Evolutionary conservation across 1,139 yeast genomes (phyloP).

Genomic region (Waltiozyma sp.): DNA sequence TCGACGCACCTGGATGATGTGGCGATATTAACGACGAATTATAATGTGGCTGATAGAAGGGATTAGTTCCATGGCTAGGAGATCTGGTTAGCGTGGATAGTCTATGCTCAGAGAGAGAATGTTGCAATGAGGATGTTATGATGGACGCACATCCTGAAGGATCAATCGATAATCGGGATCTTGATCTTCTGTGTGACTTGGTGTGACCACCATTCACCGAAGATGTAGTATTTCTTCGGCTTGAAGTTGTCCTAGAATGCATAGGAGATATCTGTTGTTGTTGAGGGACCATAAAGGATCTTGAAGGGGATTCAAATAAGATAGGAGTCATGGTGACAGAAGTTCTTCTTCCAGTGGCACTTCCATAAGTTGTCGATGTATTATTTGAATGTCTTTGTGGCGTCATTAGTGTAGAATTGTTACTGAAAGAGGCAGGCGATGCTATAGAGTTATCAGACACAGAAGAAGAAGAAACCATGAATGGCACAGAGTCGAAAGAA

Average conservation of each 20-base stretch:
- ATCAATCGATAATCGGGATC: conserved; percentile 32
- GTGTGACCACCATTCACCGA: conserved; percentile 5
- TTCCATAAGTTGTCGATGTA: conserved; percentile 5
- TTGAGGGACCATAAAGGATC: conserved; percentile 8
- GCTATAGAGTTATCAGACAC: conserved; percentile 14
- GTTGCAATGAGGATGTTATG: conserved; percentile 5
- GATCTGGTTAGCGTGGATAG: conserved; percentile 9
- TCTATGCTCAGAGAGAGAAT: conserved; percentile 2
- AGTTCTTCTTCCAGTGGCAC: conserved; percentile 9
- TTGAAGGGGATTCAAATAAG: conserved; percentile 5
- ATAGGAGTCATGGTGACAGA: conserved; percentile 14
- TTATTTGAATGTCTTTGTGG: conserved; percentile 4
- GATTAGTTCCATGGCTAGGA: conserved; percentile 25
- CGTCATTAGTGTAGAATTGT: conserved; percentile 10
- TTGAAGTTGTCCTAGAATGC: conserved; percentile 1
- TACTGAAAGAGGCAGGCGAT: conserved; percentile 8
- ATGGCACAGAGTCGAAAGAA: conserved; percentile 33
- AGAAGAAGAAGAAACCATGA: conserved; percentile 17
- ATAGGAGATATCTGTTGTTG: conserved; percentile 2
- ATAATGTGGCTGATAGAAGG: conserved; percentile 35
- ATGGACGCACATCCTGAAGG: conserved; percentile 21
- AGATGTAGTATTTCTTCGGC: conserved; percentile 5
- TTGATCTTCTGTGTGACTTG: conserved; percentile 30
- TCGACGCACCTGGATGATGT: not conserved
- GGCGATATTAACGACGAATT: conserved; percentile 26